phyloP scores from a whole-genome alignment of 208 protist species.

The Lotmaria passim region DNA sequence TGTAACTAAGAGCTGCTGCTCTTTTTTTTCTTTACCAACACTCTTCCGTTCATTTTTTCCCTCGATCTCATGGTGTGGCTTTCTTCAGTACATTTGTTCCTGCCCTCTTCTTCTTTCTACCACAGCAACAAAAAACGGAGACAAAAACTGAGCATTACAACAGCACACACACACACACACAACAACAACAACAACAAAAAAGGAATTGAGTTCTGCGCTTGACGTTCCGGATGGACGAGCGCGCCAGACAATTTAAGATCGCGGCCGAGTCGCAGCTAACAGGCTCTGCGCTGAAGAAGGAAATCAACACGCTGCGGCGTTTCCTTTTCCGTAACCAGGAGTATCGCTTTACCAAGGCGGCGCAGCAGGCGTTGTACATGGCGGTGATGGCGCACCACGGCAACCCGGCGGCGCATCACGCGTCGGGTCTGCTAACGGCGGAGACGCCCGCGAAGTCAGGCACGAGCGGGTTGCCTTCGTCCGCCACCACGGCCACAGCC shows the following conservation, averaged over 20 bases:
- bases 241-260: constrained; percentile 49
- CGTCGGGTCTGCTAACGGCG: not conserved
- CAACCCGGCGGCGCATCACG: constrained; percentile 33
- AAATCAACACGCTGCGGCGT: constrained; percentile 48
- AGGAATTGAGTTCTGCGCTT: too few species aligned
- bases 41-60: too few species aligned
- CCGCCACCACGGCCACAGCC: not conserved
- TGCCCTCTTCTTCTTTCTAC: not conserved
- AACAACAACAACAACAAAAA: too few species aligned
- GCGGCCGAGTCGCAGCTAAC: constrained; percentile 41
- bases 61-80: not conserved
- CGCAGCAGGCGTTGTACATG: constrained; percentile 50
- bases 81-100: not conserved
- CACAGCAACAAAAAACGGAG: not conserved
- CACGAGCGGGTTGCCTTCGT: not conserved
- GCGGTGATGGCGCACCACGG: constrained; percentile 51
- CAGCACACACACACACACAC: constrained; percentile 11
- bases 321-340: constrained; percentile 66
- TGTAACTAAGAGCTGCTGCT: not conserved
- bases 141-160: not conserved
- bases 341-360: constrained; percentile 60
- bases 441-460: not conserved
- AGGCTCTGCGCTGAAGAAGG: constrained; percentile 40
- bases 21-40: not conserved
- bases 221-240: constrained; percentile 47